phyloP scores from a whole-genome alignment of 2,329 filamentous ascomycete species.

The Diaporthe sp. region DNA sequence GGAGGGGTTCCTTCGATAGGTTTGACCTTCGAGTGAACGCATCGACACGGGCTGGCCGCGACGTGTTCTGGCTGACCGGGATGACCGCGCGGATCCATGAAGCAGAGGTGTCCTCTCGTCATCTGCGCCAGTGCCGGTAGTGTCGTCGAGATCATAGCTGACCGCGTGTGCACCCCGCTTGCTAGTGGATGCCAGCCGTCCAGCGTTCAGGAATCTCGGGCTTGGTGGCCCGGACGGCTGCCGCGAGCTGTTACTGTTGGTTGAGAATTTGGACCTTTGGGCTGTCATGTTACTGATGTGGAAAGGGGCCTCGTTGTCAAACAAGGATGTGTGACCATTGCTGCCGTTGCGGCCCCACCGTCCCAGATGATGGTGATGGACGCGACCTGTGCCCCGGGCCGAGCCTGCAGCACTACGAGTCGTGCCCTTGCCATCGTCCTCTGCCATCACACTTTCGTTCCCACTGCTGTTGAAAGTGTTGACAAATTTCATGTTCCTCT shows the following conservation, averaged over 20 bases:
- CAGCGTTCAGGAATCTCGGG: slow-evolving; percentile 64
- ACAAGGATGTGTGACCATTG: slow-evolving; percentile 76
- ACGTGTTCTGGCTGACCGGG: slow-evolving; percentile 67
- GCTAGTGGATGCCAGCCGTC: slow-evolving; percentile 40
- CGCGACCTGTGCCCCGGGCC: slow-evolving; percentile 74
- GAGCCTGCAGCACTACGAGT: slow-evolving; percentile 71
- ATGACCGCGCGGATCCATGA: slow-evolving; percentile 70
- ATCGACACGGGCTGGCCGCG: slow-evolving; percentile 62
- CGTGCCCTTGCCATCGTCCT: slow-evolving; percentile 74
- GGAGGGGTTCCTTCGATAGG: slow-evolving; percentile 70
- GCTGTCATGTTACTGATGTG: slow-evolving; percentile 59
- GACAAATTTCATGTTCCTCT: slow-evolving; percentile 97
- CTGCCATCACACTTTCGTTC: slow-evolving; percentile 65
- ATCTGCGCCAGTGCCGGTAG: slow-evolving; percentile 78
- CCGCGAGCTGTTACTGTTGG: slow-evolving; percentile 58
- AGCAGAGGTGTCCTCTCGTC: slow-evolving; percentile 82
- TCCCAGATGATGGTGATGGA: slow-evolving; percentile 79
- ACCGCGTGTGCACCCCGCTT: slow-evolving; percentile 71
- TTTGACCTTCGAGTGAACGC: slow-evolving; percentile 79
- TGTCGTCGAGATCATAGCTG: slow-evolving; percentile 84
- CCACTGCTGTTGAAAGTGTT: slow-evolving; percentile 77
- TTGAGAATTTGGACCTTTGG: slow-evolving; percentile 68
- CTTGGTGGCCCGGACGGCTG: slow-evolving; percentile 77
- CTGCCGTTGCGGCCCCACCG: slow-evolving; percentile 78
- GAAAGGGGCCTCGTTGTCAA: slow-evolving; percentile 84